Base-by-base conservation (phyloP, 495 filamentous ascomycete species). In the Thozetella sp. region DNA sequence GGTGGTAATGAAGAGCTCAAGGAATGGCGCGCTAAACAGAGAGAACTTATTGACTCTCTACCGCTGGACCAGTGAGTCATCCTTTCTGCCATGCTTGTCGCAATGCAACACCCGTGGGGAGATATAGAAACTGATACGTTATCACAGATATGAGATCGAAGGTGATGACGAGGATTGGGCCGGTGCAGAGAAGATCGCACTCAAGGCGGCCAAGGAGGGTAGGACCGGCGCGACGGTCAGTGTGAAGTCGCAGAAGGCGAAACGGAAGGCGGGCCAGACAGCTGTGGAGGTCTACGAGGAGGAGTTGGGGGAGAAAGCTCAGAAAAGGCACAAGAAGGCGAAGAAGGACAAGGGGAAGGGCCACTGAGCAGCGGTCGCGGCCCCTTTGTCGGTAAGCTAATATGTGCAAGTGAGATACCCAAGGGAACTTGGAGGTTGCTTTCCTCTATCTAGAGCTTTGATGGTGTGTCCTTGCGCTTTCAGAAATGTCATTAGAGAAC, bases 1-100 rank as follows among this genome's bases (percentile, higher is more conserved):
- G 95, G 88, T 13, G 93, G 90, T 1, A 82, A 93, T 63, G 86
- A 95, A 71, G 82, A 90, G 20, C 70, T 93, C 63, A 76, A 77
- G 30, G 87, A 84, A 52, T 70, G 97, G 69, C 82, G 85, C 62
- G 76, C 78, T 58, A 90, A 90, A 76, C 91, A 94, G 73, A 85
- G 88, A 65, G 90, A 90, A 57, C 74, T 98, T 60, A 96, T 97
- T 62, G 90, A 97, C 78, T 87, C 92, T 62, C 75, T 98, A 46
- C 93, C 93, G 27, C 79, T 99, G 46, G 92, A 96, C 62, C 86
- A 89, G 88, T 97, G 86, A 88, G 89, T 75, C 48, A 34, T 58
- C 27, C 34, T 57, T 12, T 57, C 40, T 57, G 23, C 22, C 57
- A 9, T 58, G 55, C 46, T 59, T 54, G 53, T 25, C 24, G 19